Conservation (phyloP, 1,139 yeast species). For the Geotrichum phurueaensis region DNA sequence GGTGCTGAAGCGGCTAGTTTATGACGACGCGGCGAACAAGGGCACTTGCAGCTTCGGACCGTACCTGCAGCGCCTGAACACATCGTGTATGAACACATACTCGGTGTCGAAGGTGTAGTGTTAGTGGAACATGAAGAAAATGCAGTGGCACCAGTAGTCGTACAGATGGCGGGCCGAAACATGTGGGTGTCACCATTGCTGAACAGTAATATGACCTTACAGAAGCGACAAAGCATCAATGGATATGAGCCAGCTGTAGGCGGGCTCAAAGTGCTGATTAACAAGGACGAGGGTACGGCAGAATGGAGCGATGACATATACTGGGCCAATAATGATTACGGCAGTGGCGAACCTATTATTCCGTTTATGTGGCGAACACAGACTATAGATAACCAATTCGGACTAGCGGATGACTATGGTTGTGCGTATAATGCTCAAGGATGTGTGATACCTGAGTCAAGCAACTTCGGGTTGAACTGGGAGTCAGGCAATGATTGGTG, state of each 20-base stretch:
- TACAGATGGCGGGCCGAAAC: background rate
- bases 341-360: background rate
- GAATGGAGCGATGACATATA: background rate
- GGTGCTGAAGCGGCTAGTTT: background rate
- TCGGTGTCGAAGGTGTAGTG: background rate
- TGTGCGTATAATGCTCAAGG: too few relatives aligned
- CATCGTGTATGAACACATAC: background rate
- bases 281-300: background rate
- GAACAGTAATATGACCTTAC: background rate
- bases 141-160: background rate
- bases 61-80: background rate
- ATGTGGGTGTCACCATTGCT: too few relatives aligned
- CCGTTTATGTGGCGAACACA: background rate
- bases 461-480: too few relatives aligned
- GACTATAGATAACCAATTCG: background rate
- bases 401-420: too few relatives aligned
- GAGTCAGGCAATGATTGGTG: too few relatives aligned
- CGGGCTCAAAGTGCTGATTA: background rate
- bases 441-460: too few relatives aligned
- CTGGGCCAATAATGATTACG: background rate
- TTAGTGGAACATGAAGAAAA: background rate
- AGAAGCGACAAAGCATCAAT: background rate
- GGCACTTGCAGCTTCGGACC: background rate
- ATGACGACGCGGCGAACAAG: background rate
- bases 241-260: background rate